Base-by-base conservation (phyloP, 345 rosid genomes). In the Lepidium didymum region DNA sequence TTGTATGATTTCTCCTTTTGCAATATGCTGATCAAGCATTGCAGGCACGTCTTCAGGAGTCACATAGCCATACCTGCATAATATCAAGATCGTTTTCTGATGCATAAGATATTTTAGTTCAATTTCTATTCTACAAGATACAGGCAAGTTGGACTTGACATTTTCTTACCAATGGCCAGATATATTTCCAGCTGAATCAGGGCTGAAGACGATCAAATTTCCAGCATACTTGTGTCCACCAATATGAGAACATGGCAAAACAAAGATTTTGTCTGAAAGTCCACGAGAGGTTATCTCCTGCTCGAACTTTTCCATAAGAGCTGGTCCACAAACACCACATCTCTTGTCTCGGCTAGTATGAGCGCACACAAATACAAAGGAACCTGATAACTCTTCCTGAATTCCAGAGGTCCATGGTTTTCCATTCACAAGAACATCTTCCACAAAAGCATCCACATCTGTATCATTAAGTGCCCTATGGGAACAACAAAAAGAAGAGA, bases 201-300 rank as follows among this genome's bases (percentile, higher is more conserved):
- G 85, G 63, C 86, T 78, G 65, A 74, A 93, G 49, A 91, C 75
- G 13, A 93, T 85, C 85, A 93, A 69, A 56, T 93, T 93, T n/a
- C 98, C 98, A 46, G 98, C 97, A 79, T 93, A 93, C 70, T 93
- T 93, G 69, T 93, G 98, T 0, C 97, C 97, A 40, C 99, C 99
- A 40, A 91, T 56, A 75, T 94, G 99, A 67, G 99, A 91, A 77
- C 97, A 91, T 0, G 92, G 87, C 66, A 69, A 78, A 18, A 91
- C 92, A 50, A 77, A 79, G 18, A 91, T 82, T 67, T 83, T 75
- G 44, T 79, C 85, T 9, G 78, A 73, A 76, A 91, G 76, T 54
- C 92, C 92, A 10, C 89, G 89, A 2, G 74, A 72, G 29, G 71
- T 81, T 31, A 88, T 82, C 77, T 85, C 99, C 77, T 84, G 80